These are phyloP conservation scores for Xylaria acuta DNA, from an alignment of 495 filamentous ascomycete species.

Conservation along the genomic window DNA sequence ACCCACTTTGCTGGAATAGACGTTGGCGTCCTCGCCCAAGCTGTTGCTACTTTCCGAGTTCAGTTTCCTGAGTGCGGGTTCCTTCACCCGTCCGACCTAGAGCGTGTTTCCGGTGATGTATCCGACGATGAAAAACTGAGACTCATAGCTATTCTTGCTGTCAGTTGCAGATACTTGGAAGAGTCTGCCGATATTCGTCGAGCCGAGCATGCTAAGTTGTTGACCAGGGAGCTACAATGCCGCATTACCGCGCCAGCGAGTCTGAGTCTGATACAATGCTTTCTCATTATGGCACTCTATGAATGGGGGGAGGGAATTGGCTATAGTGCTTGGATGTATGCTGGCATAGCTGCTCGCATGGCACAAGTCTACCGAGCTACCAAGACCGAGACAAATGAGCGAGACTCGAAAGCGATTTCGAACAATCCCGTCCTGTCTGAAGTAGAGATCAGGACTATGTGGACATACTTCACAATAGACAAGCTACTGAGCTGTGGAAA, in stretches of 20 bases:
- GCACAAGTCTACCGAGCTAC: constrained; percentile 22
- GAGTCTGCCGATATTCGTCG: neutral
- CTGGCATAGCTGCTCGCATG: constrained; percentile 18
- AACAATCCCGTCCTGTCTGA: constrained; percentile 12
- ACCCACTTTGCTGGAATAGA: constrained; percentile 14
- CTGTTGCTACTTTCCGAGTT: constrained; percentile 17
- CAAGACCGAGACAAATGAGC: constrained; percentile 13
- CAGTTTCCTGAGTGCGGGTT: constrained; percentile 25
- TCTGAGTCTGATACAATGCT: constrained; percentile 23
- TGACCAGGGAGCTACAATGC: constrained; percentile 15
- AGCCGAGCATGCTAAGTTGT: constrained; percentile 5
- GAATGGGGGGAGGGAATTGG: constrained; percentile 21
- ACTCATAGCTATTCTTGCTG: constrained; percentile 21
- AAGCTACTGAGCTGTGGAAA: constrained; percentile 20
- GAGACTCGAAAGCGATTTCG: neutral
- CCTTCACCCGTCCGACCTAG: constrained; percentile 10
- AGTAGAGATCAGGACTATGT: constrained; percentile 18
- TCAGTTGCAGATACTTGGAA: constrained; percentile 16
- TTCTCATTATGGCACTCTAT: constrained; percentile 23
- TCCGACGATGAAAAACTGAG: constrained; percentile 20
- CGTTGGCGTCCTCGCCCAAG: constrained; percentile 8
- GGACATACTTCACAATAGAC: constrained; percentile 20
- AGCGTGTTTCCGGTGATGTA: constrained; percentile 8
- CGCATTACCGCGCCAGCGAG: constrained; percentile 19
- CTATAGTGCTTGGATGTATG: constrained; percentile 23